Conservation (phyloP, 1,284 basidiomycete genomes). For the Cryptococcus sp. region DNA sequence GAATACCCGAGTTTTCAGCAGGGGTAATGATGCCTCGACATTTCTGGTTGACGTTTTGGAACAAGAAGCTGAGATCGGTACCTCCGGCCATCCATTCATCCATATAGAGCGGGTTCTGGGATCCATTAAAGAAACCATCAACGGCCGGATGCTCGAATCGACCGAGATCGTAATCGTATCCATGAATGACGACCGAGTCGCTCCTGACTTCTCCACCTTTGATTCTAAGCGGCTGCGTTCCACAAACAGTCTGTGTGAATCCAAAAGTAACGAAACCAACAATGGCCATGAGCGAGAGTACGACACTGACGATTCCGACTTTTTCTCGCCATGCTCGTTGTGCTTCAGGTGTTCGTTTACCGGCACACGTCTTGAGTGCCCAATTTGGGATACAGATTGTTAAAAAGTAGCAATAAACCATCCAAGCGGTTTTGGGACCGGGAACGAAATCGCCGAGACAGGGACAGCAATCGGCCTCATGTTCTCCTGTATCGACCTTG, state of each 20-base stretch:
- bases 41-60: slow-evolving; percentile 82
- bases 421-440: slow-evolving; percentile 90
- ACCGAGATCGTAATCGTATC: slow-evolving; percentile 86
- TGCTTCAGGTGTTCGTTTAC: slow-evolving; percentile 85
- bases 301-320: slow-evolving; percentile 85
- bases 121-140: slow-evolving; percentile 63
- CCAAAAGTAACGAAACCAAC: slow-evolving; percentile 99
- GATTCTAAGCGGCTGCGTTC: slow-evolving; percentile 73
- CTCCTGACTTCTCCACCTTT: slow-evolving; percentile 71
- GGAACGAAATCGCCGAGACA: slow-evolving; percentile 69
- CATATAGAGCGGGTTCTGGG: slow-evolving; percentile 74
- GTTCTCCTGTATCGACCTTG: slow-evolving; percentile 17
- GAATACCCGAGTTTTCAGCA: slow-evolving; percentile 63
- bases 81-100: slow-evolving; percentile 73
- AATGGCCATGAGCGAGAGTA: slow-evolving; percentile 74
- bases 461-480: slow-evolving; percentile 39
- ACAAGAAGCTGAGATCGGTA: slow-evolving; percentile 87
- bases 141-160: slow-evolving; percentile 75
- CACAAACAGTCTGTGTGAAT: slow-evolving; percentile 94
- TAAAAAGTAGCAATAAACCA: slow-evolving; percentile 87
- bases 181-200: slow-evolving; percentile 86
- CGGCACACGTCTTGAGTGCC: slow-evolving; percentile 56
- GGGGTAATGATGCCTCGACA: slow-evolving; percentile 75
- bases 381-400: slow-evolving; percentile 79
- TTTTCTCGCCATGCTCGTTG: slow-evolving; percentile 96